Evolutionary conservation across 1,284 basidiomycete species (phyloP), one percentile per base, ranked within the genome.

Genomic region (Apiotrichum gamsii): DNA sequence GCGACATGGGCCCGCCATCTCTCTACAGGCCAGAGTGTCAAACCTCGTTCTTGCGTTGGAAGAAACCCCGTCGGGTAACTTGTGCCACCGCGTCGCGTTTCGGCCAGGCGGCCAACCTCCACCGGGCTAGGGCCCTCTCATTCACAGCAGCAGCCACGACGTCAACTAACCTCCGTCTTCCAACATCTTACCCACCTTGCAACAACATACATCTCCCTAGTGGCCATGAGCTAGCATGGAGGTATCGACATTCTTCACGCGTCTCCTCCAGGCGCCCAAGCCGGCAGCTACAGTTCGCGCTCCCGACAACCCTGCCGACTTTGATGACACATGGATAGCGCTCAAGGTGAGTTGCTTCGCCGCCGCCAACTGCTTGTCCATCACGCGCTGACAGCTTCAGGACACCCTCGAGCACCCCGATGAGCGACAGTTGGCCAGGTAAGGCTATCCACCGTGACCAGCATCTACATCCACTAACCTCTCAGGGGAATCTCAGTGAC

Each of bases 401-500:
- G 57, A 59, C 19, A 65, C 63, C 4, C 63, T 72, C n/a, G 53
- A 60, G 23, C 58, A 67, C 38, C 71, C 69, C 4, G 65, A 72
- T 45, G 69, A 73, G 43, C 52, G 65, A 15, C 71, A 72, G 43
- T 50, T 71, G 1, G 52, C 62, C 20, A 47, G 54, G 64, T 66
- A 36, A 39, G 57, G n/a, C n/a, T n/a, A n/a, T n/a, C n/a, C n/a
- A n/a, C n/a, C n/a, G n/a, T n/a, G n/a, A n/a, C n/a, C n/a, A n/a
- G n/a, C n/a, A n/a, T 89, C 72, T 77, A 87, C 32, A 85, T 5
- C 8, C 90, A 41, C 76, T 80, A 23, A 44, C 46, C 8, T 8
- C 3, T n/a, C 24, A 82, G 80, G 61, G 91, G 91, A 4, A 90
- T 96, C 61, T 74, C 76, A 32, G 80, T 83, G 10, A 94, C 91